These are phyloP conservation scores for Cicer judaicum DNA, from an alignment of 306 rosid species.

Conservation along the genomic window DNA sequence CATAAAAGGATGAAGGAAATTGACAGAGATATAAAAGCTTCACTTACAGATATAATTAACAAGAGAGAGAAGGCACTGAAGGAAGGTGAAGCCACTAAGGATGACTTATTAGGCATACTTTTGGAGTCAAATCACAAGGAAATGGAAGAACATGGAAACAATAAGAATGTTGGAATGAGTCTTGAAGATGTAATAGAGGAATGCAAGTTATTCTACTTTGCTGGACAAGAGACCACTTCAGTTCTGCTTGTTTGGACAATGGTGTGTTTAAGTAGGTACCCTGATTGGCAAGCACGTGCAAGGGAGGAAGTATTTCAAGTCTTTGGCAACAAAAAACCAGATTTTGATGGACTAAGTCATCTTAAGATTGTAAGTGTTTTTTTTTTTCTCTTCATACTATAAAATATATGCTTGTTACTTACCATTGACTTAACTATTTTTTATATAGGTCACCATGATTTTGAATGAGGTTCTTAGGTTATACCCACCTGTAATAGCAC, in stretches of 20 bases:
- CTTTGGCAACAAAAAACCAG: slow-evolving; percentile 29
- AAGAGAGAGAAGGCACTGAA: slow-evolving; percentile 40
- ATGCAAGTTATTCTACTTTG: slow-evolving; percentile 62
- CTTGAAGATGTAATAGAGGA: slow-evolving; percentile 56
- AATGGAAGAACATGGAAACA: slow-evolving; percentile 48
- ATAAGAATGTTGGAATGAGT: slow-evolving; percentile 52
- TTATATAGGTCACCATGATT: not conserved
- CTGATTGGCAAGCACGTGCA: slow-evolving; percentile 61
- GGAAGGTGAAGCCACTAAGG: slow-evolving; percentile 43
- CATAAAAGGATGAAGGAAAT: slow-evolving; percentile 41
- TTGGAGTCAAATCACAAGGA: slow-evolving; percentile 50
- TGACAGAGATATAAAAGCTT: slow-evolving; percentile 35
- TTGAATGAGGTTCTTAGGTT: slow-evolving; percentile 11
- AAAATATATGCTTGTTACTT: not conserved
- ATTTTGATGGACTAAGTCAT: not conserved
- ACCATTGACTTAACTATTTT: not conserved
- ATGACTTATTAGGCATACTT: slow-evolving; percentile 19
- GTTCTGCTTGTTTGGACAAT: slow-evolving; percentile 61
- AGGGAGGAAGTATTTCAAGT: slow-evolving; percentile 58
- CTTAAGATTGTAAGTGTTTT: slow-evolving; percentile 40
- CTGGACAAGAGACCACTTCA: slow-evolving; percentile 69
- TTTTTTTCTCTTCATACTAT: not conserved
- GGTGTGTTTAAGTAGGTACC: slow-evolving; percentile 47
- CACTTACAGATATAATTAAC: slow-evolving; percentile 40
- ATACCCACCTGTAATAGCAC: not conserved